phyloP scores from a whole-genome alignment of 2,329 filamentous ascomycete genomes.

The Xylaria sp. region DNA sequence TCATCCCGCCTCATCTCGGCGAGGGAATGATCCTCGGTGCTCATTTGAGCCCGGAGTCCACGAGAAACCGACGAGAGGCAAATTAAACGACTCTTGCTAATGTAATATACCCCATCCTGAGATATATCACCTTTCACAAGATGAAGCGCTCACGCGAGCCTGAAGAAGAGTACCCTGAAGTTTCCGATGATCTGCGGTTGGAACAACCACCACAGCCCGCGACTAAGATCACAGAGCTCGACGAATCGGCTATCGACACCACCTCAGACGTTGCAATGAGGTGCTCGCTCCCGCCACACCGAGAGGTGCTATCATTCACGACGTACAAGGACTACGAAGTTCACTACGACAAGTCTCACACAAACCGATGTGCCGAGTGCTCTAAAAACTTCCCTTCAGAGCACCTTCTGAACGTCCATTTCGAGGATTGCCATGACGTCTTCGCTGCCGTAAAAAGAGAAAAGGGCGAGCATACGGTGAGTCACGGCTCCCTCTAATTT shows the following conservation, averaged over 20 bases:
- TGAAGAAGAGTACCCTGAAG: conserved; percentile 56
- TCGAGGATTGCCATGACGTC: conserved; percentile 91
- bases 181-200: conserved; percentile 35
- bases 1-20: not conserved
- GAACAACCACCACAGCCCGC: conserved; percentile 45
- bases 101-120: conserved; percentile 53
- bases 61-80: conserved; percentile 10
- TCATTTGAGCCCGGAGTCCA: not conserved
- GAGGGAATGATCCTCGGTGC: not conserved
- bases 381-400: conserved; percentile 87
- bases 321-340: conserved; percentile 85
- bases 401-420: conserved; percentile 83
- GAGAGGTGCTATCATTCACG: conserved; percentile 73
- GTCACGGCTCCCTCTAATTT: conserved; percentile 4
- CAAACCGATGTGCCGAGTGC: conserved; percentile 87
- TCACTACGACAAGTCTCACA: conserved; percentile 84
- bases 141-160: conserved; percentile 74
- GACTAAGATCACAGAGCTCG: conserved; percentile 71
- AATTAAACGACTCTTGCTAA: conserved; percentile 32
- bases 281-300: conserved; percentile 86
- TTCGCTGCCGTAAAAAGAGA: conserved; percentile 77
- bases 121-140: conserved; percentile 44
- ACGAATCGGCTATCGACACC: conserved; percentile 54
- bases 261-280: conserved; percentile 68
- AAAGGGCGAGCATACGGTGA: conserved; percentile 85